Evolutionary conservation across 805 yeast species (phyloP).

Genomic region (Monosporozyma servazzii): DNA sequence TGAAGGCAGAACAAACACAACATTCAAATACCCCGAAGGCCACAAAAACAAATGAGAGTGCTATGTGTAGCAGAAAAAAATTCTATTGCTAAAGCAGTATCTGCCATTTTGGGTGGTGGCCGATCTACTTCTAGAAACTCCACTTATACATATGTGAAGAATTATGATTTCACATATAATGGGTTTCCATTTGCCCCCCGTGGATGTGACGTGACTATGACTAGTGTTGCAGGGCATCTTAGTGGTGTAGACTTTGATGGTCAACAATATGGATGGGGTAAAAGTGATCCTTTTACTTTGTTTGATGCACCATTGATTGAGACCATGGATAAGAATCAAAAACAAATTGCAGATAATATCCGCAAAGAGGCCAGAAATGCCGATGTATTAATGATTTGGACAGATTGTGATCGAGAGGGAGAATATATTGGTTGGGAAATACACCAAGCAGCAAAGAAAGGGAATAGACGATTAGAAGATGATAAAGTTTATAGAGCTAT

Average conservation of each 20-base stretch:
- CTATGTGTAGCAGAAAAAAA: conserved; percentile 97
- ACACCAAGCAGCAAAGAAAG: conserved; percentile 52
- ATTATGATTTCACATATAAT: conserved; percentile 65
- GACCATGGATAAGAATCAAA: conserved; percentile 34
- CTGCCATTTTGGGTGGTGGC: conserved; percentile 66
- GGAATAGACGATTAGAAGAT: conserved; percentile 33
- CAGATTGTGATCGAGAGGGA: conserved; percentile 97
- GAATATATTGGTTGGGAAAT: conserved; percentile 87
- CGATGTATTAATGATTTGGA: conserved; percentile 80
- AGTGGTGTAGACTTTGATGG: conserved; percentile 50
- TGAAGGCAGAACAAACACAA: not conserved
- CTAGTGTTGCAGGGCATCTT: conserved; percentile 86
- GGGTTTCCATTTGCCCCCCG: conserved; percentile 41
- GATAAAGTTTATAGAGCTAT: conserved; percentile 60
- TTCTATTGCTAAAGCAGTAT: conserved; percentile 80
- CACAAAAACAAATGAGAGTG: conserved; percentile 45
- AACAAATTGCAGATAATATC: conserved; percentile 56
- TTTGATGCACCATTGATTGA: conserved; percentile 62
- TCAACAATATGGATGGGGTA: conserved; percentile 49
- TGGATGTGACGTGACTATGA: conserved; percentile 84
- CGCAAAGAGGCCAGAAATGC: conserved; percentile 51
- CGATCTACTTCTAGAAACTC: conserved; percentile 39
- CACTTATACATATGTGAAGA: conserved; percentile 54
- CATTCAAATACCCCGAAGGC: not conserved
- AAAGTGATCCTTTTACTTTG: conserved; percentile 51